Evolutionary conservation across 306 rosid genomes (phyloP).

Genomic region (Myrica gale): DNA sequence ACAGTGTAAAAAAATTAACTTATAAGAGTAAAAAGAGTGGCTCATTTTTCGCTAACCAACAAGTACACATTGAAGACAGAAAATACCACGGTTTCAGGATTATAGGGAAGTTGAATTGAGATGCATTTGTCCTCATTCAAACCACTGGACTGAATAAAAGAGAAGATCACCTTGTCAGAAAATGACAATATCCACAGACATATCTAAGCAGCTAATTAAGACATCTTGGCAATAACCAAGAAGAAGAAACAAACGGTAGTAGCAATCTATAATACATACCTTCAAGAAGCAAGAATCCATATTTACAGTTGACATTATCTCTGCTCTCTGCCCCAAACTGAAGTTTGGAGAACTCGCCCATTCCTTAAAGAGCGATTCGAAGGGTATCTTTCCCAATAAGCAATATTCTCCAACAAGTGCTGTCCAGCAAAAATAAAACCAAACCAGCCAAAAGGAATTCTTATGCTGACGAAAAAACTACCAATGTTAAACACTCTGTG

Average conservation of each 20-base stretch:
- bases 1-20: not conserved
- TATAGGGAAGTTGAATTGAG: constrained; percentile 47
- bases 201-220: constrained; percentile 19
- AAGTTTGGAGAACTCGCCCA: constrained; percentile 61
- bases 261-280: constrained; percentile 46
- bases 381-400: constrained; percentile 60
- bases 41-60: constrained; percentile 4
- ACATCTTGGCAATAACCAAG: constrained; percentile 24
- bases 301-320: constrained; percentile 45
- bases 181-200: constrained; percentile 7
- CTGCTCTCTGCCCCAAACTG: constrained; percentile 60
- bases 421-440: constrained; percentile 38
- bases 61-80: constrained; percentile 28
- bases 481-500: not conserved
- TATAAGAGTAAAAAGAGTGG: not conserved
- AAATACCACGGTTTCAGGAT: constrained; percentile 53
- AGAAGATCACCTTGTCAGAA: not conserved
- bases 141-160: constrained; percentile 51
- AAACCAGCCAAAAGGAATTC: constrained; percentile 8
- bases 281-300: constrained; percentile 62
- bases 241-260: constrained; percentile 14
- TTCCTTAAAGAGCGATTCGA: constrained; percentile 51
- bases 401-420: constrained; percentile 58
- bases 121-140: constrained; percentile 50
- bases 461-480: not conserved